Conservation (phyloP, 345 rosid genomes). For the Syzygium aqueum region DNA sequence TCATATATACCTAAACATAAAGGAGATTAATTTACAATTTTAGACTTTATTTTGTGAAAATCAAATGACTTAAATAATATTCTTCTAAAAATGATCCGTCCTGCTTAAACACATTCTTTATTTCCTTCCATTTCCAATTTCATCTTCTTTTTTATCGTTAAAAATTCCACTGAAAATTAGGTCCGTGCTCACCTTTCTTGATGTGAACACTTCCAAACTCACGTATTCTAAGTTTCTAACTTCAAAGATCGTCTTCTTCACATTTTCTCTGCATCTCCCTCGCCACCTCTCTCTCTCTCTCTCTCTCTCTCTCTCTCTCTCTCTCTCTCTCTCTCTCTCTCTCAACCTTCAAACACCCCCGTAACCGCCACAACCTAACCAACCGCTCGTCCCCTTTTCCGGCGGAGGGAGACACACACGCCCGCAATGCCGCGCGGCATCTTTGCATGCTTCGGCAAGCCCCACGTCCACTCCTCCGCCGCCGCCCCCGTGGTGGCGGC, state of each 20-base stretch:
- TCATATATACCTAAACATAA: not conserved
- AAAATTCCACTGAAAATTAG: not conserved
- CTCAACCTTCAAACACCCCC: not conserved
- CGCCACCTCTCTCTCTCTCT: not conserved
- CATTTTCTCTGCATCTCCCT: not conserved
- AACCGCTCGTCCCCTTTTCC: not conserved
- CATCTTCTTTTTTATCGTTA: not conserved
- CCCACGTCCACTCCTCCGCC: conserved; percentile 5
- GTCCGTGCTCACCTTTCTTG: not conserved
- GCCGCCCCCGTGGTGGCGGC: conserved; percentile 3
- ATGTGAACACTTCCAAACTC: not conserved
- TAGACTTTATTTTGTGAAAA: too few relatives aligned
- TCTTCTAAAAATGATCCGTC: too few relatives aligned
- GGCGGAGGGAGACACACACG: not conserved
- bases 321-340: not conserved
- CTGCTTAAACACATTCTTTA: not conserved
- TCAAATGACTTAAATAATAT: too few relatives aligned
- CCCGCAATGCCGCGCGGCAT: conserved; percentile 37
- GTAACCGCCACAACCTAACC: not conserved
- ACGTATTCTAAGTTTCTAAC: not conserved
- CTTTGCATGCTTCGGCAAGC: conserved; percentile 57
- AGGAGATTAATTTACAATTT: not conserved
- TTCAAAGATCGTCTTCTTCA: not conserved
- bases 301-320: too few relatives aligned
- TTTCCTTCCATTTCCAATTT: not conserved